Conservation (phyloP, 768 basidiomycete species). For the Cystobasidium tubakii region DNA sequence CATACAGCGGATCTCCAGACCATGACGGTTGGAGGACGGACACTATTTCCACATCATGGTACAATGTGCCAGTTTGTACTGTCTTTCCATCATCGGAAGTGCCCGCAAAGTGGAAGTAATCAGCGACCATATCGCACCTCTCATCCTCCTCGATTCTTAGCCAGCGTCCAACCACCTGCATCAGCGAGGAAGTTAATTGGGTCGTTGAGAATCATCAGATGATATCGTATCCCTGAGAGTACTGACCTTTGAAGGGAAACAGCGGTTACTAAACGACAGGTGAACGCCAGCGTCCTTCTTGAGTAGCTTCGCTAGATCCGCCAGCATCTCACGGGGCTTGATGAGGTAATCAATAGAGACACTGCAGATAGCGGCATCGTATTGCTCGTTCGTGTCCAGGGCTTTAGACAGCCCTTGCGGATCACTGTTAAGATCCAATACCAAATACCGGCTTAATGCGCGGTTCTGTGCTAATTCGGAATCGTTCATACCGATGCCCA, state of each 20-base stretch:
- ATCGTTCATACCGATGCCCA: conserved; percentile 30
- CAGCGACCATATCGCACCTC: conserved; percentile 30
- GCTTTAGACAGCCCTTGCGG: neutral
- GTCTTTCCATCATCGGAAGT: neutral
- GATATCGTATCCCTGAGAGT: no score
- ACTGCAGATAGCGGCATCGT: conserved; percentile 37
- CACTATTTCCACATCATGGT: conserved; percentile 24
- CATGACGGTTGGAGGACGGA: conserved; percentile 2
- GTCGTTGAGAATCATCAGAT: no score
- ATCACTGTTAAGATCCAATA: conserved; percentile 13
- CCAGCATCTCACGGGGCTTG: conserved; percentile 24
- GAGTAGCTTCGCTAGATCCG: conserved; percentile 2
- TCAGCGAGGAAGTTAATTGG: no score
- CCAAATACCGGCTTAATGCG: neutral
- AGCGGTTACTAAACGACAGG: conserved; percentile 21
- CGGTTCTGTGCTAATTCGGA: conserved; percentile 25
- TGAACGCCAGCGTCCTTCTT: conserved; percentile 23
- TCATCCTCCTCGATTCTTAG: conserved; percentile 3
- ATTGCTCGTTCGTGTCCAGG: neutral
- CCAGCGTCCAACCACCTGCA: conserved; percentile 30
- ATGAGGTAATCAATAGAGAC: conserved; percentile 26
- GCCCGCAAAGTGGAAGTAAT: conserved; percentile 33
- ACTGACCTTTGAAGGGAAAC: conserved; percentile 30
- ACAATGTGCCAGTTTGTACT: neutral
- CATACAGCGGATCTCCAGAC: conserved; percentile 24